Base-by-base conservation (phyloP, 129 eudicot species). In the Artemisia annua region DNA sequence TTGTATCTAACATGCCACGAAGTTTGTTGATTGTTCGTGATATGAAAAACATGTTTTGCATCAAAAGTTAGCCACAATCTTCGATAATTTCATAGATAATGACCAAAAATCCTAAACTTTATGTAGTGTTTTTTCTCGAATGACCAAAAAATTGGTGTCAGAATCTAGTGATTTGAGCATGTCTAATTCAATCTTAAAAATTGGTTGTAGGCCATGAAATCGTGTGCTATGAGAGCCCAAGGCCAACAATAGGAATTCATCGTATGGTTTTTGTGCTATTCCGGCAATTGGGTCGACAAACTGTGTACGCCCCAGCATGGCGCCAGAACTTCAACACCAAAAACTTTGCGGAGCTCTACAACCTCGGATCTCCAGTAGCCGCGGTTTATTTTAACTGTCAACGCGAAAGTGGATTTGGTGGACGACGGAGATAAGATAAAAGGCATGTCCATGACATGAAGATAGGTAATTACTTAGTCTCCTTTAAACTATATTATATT, bases 251-350 rank as follows among this genome's bases (percentile, higher is more conserved):
- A 86, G 97, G 97, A 30, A 91, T 91, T 66, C 97, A 91, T 76
- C 95, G 97, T 14, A 78, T 91, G 53, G 83, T 91, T 20, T 81
- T 85, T 30, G 84, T 87, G 43, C 63, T 91, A 50, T 91, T 91
- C 63, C 83, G 87, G 18, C 97, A 90, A 19, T 12, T 87, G 58
- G 94, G 97, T 1, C 79, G 97, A 26, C 91, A 90, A 70, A 90
- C 97, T 5, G 95, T 90, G 49, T 87, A 90, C 16, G 85, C 97
- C 3, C 97, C 97, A 1, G 89, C 89, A 11, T 90, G 97, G 95
- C 97, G 95, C 54, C 97, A 90, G 30, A 90, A 90, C 54, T 90
- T 90, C 86, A 90, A 82, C 82, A 87, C 87, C 0, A 79, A 89
- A 66, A 86, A 87, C 66, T 90, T 90, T 78, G 97, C 97, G 1